Evolutionary conservation across 257 asterid genomes (phyloP).

Genomic region (Voacanga thouarsii): DNA sequence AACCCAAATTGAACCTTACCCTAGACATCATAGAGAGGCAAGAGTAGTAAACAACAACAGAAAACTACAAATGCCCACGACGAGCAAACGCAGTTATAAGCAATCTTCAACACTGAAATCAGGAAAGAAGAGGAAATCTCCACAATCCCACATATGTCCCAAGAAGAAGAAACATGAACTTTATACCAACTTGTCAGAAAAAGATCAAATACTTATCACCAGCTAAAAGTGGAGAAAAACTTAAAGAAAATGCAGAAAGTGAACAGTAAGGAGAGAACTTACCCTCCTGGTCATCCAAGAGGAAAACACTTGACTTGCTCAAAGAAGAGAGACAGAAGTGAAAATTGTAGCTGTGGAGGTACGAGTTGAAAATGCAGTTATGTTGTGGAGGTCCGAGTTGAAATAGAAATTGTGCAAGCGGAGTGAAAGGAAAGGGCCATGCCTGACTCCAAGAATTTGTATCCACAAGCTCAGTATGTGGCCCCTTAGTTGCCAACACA

Average conservation of each 20-base stretch:
- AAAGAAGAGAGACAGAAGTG: not conserved
- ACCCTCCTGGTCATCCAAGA: not conserved
- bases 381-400: too few relatives aligned
- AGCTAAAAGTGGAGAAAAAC: not conserved
- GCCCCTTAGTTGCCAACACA: slow-evolving; percentile 60
- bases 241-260: not conserved
- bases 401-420: not conserved
- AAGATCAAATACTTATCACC: not conserved
- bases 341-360: not conserved
- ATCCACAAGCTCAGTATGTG: slow-evolving; percentile 53
- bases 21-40: too few relatives aligned
- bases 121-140: not conserved
- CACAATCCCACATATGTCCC: slow-evolving; percentile 1
- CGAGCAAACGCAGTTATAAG: not conserved
- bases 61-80: not conserved
- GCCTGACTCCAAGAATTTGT: slow-evolving; percentile 30
- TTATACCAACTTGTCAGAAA: not conserved
- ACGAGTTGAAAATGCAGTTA: not conserved
- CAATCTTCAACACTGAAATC: not conserved
- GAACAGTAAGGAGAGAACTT: not conserved
- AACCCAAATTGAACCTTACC: not conserved
- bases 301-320: not conserved
- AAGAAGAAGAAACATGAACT: not conserved
- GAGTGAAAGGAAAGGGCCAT: slow-evolving; percentile 12
- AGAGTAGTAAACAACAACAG: not conserved